These are phyloP conservation scores for Cytospora mali DNA, from an alignment of 2,329 filamentous ascomycete genomes.

Conservation along the genomic window DNA sequence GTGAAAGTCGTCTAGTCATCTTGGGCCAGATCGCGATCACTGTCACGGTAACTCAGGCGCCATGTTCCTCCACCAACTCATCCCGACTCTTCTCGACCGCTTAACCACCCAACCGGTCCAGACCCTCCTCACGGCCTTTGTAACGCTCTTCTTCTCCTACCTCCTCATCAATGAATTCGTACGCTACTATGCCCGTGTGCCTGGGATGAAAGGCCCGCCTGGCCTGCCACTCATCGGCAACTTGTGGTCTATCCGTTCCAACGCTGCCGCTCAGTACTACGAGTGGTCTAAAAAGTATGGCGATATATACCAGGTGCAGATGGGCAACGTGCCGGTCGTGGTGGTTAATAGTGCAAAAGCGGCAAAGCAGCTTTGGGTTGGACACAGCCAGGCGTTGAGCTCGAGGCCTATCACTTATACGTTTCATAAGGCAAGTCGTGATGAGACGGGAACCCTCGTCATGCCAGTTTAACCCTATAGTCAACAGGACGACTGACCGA, in stretches of 20 bases:
- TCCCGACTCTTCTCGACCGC: neutral
- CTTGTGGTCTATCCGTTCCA: constrained; percentile 54
- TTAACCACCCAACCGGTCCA: constrained; percentile 6
- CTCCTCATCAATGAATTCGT: constrained; percentile 53
- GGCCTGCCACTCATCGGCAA: constrained; percentile 59
- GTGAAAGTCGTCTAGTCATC: neutral
- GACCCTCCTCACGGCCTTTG: neutral
- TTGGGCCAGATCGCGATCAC: neutral
- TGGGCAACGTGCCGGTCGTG: constrained; percentile 58
- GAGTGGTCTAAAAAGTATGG: constrained; percentile 37
- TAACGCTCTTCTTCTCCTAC: constrained; percentile 44
- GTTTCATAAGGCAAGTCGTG: constrained; percentile 53
- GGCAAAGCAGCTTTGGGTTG: constrained; percentile 66
- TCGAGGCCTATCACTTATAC: constrained; percentile 67
- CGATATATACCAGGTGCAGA: constrained; percentile 39
- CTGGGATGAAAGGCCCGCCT: constrained; percentile 49
- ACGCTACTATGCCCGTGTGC: constrained; percentile 47
- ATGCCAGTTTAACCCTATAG: too few species aligned
- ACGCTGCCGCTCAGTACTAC: constrained; percentile 57
- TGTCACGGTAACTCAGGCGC: neutral
- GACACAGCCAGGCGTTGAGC: constrained; percentile 65
- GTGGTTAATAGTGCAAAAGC: constrained; percentile 70
- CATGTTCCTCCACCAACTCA: constrained; percentile 3
- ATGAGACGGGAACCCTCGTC: too few species aligned
- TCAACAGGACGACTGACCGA: neutral